Evolutionary conservation across 805 yeast species (phyloP).

Genomic region (Candida sphagnicola): DNA sequence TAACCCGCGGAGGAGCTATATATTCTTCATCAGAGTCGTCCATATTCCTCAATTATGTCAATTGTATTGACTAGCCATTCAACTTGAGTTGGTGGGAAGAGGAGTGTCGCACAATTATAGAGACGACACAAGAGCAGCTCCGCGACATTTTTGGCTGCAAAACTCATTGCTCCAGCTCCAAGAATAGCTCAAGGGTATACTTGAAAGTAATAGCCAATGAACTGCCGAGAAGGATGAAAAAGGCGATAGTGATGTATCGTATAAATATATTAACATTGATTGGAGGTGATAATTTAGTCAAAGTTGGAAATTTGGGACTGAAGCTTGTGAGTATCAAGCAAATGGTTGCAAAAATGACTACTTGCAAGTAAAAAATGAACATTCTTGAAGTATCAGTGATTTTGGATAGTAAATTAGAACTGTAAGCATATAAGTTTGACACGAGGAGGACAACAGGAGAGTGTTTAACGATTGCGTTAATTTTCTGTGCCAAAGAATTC

Average conservation of each 20-base stretch:
- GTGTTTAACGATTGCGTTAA: not conserved
- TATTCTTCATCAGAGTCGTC: constrained; percentile 38
- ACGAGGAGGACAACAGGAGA: not conserved
- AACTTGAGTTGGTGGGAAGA: too few relatives aligned
- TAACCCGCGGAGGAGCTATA: constrained; percentile 14
- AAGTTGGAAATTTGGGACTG: not conserved
- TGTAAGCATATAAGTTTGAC: not conserved
- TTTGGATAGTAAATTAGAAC: not conserved
- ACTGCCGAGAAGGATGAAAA: not conserved
- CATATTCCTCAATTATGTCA: too few relatives aligned
- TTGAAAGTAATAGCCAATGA: not conserved
- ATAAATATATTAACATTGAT: not conserved
- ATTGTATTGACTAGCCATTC: too few relatives aligned
- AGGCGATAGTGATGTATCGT: not conserved
- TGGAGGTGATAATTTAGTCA: not conserved
- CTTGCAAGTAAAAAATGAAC: not conserved
- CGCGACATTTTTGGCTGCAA: constrained; percentile 1
- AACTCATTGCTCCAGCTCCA: not conserved
- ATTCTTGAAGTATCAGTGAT: not conserved
- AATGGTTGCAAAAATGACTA: not conserved
- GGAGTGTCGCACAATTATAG: too few relatives aligned
- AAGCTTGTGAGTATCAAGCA: not conserved
- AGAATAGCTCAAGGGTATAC: not conserved
- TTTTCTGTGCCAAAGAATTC: not conserved
- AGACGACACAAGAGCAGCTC: too few relatives aligned